These are phyloP conservation scores for Clonostachys solani DNA, from an alignment of 2,329 filamentous ascomycete genomes.

Conservation along the genomic window DNA sequence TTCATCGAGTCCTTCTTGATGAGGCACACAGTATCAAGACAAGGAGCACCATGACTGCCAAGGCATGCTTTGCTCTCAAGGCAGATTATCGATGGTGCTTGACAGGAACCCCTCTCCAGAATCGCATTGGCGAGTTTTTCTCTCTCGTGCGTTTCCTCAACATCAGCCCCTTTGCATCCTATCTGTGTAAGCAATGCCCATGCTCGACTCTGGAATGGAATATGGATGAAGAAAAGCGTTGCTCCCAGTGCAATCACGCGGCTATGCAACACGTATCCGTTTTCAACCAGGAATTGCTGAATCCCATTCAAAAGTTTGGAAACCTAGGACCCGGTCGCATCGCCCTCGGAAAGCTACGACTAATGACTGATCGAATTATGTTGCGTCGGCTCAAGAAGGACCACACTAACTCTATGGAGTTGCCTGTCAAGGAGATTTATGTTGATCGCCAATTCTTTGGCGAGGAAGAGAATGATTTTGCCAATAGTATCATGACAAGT, in stretches of 20 bases:
- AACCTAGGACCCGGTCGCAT: constrained; percentile 57
- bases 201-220: constrained; percentile 84
- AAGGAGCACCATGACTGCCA: constrained; percentile 85
- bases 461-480: constrained; percentile 93
- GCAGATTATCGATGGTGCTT: constrained; percentile 93
- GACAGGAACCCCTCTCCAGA: constrained; percentile 92
- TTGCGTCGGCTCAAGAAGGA: constrained; percentile 91
- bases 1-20: constrained; percentile 89
- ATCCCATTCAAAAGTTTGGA: constrained; percentile 67
- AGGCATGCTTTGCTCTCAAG: constrained; percentile 88
- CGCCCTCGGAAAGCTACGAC: constrained; percentile 77
- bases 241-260: constrained; percentile 54
- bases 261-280: constrained; percentile 48
- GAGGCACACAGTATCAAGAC: constrained; percentile 95
- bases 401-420: constrained; percentile 89
- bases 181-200: constrained; percentile 83
- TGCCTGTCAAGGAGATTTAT: constrained; percentile 90
- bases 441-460: constrained; percentile 96
- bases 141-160: constrained; percentile 90
- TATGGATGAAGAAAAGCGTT: constrained; percentile 67
- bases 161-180: constrained; percentile 83
- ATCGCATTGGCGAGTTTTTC: constrained; percentile 96
- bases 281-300: constrained; percentile 93
- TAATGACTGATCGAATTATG: constrained; percentile 94
- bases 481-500: constrained; percentile 91